Evolutionary conservation across 441 rosid species (phyloP).

Genomic region (Geranium incanum): DNA sequence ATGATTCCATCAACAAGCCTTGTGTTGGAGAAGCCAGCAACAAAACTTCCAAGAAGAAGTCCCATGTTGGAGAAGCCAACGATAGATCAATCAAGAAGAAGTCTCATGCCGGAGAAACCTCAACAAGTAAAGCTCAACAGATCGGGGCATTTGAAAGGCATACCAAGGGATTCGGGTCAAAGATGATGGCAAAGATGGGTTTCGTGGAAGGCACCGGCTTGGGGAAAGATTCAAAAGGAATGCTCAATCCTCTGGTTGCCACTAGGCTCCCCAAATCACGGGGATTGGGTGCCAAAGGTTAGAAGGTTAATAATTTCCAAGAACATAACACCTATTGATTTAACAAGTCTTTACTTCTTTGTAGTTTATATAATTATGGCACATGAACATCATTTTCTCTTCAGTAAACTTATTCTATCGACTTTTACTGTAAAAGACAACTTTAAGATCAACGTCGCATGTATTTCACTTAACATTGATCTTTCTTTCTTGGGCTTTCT

Average conservation of each 20-base stretch:
- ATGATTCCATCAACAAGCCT: constrained; percentile 10
- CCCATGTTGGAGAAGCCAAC: too few species aligned
- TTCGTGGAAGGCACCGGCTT: constrained; percentile 76
- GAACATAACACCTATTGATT: background rate
- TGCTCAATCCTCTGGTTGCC: constrained; percentile 55
- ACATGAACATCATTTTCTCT: too few species aligned
- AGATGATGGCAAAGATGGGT: constrained; percentile 89
- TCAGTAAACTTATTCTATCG: too few species aligned
- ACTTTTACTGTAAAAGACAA: too few species aligned
- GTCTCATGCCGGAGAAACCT: background rate
- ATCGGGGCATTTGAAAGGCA: constrained; percentile 73
- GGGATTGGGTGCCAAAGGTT: constrained; percentile 65
- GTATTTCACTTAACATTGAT: too few species aligned
- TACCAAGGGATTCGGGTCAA: constrained; percentile 88
- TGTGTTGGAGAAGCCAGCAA: too few species aligned
- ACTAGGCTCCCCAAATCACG: constrained; percentile 56
- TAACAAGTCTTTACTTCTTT: background rate
- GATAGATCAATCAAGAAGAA: background rate
- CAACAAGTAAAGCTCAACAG: constrained; percentile 20
- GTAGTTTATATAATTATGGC: background rate
- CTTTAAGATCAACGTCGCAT: too few species aligned
- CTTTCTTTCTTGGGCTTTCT: too few species aligned
- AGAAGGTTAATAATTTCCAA: constrained; percentile 7
- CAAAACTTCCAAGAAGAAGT: too few species aligned
- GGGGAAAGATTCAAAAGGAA: constrained; percentile 78